Base-by-base conservation (phyloP, 495 filamentous ascomycete species). In the Penicillium lividum region DNA sequence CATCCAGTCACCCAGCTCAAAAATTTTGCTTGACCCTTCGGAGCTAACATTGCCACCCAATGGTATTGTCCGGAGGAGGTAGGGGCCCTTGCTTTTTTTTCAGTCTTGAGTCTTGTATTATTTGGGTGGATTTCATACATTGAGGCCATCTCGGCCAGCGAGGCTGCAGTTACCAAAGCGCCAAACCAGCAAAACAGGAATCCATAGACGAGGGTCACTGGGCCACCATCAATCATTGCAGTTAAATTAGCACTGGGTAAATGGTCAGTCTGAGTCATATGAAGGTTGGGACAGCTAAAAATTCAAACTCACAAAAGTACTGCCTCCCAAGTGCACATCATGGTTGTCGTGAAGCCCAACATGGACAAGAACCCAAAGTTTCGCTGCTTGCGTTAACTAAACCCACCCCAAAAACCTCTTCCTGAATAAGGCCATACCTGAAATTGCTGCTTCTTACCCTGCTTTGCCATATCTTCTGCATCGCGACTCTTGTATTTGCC, bases 261-360 rank as follows among this genome's bases (percentile, higher is more conserved):
- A 46, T 27, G 0, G 44, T 47, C 7, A 47, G 18, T 11, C 4
- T 44, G 11, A 16, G 40, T 18, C 15, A 0, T 5, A 44, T 16
- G 40, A 18, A 16, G 40, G 5, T 43, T 44, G 5, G 22, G 7
- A 18, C n/a, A n/a, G 29, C 28, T 31, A 3, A 16, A 46, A 25
- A 13, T 8, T 30, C 3, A 18, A 22, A 54, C 65, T 45, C 18
- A 70, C 67, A 63, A 61, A 11, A 73, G 57, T 13, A 63, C 67
- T n/a, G 69, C 77, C 49, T 82, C 78, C 78, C 76, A 80, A 0
- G 79, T 79, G 1, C 72, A 51, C 60, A 81, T 56, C 15, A 74
- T 73, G 0, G 76, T 75, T 40, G 70, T 79, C 0, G 74, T 74
- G 30, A 82, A 77, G 0, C 78, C 79, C 11, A 81, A 58, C 40